Evolutionary conservation across 257 asterid genomes (phyloP).

Genomic region (Capsicum pubescens): DNA sequence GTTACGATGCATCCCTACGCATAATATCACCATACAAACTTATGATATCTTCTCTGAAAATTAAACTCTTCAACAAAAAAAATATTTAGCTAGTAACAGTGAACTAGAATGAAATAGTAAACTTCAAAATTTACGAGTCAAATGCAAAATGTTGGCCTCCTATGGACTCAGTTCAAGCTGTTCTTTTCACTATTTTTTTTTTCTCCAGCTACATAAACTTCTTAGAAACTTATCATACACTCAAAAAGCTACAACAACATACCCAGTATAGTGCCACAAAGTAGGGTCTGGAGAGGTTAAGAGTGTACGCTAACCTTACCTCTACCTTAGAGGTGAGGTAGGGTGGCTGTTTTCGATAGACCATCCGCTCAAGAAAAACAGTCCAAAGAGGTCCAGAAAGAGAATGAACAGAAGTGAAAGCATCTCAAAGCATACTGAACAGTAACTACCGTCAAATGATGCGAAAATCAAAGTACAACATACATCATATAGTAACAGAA

Average conservation of each 20-base stretch:
- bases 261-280: no score
- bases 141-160: neutral
- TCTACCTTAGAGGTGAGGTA: neutral
- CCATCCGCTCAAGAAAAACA: no score
- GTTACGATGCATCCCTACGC: neutral
- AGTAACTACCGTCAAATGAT: no score
- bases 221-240: neutral
- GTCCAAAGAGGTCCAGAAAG: no score
- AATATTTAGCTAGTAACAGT: slow-evolving; percentile 9
- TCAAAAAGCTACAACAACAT: no score
- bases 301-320: no score
- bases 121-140: neutral
- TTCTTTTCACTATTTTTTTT: neutral
- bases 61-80: neutral
- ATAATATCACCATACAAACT: slow-evolving; percentile 1
- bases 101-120: neutral
- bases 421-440: no score
- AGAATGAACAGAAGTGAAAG: no score
- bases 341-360: no score
- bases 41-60: neutral
- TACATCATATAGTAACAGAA: neutral
- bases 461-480: no score
- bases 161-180: neutral
- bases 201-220: neutral
- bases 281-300: no score